Conservation (phyloP, 2,329 filamentous ascomycete species). For the Xylariales sp. region DNA sequence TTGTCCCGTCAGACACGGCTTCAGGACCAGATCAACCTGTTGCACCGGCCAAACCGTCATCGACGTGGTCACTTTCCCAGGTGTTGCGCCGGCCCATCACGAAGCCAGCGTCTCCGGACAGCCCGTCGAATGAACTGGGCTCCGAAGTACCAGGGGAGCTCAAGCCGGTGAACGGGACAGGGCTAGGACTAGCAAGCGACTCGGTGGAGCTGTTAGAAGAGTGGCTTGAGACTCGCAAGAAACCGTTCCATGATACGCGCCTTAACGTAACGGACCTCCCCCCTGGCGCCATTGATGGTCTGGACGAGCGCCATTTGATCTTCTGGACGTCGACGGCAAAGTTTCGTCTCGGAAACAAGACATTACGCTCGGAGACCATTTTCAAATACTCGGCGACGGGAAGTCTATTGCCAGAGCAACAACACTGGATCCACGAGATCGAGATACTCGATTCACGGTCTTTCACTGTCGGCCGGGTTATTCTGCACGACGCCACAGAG, state of each 20-base stretch:
- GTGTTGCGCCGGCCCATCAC: not conserved
- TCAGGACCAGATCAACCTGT: not conserved
- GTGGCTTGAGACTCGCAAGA: not conserved
- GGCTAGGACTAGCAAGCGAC: constrained; percentile 1
- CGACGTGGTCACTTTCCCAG: constrained; percentile 1
- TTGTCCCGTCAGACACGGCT: not conserved
- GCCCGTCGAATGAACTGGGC: not conserved
- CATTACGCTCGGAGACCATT: constrained; percentile 1
- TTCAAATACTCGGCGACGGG: constrained; percentile 1
- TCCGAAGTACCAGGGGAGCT: not conserved
- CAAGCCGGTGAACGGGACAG: constrained; percentile 2
- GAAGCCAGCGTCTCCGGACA: constrained; percentile 1
- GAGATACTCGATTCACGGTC: constrained; percentile 1
- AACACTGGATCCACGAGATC: constrained; percentile 3
- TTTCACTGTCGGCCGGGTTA: not conserved
- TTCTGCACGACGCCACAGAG: constrained; percentile 1
- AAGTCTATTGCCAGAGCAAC: not conserved
- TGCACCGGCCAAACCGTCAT: not conserved
- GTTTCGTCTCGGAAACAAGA: constrained; percentile 3
- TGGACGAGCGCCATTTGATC: constrained; percentile 1
- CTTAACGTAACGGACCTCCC: not conserved
- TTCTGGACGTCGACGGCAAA: constrained; percentile 1
- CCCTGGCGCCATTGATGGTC: not conserved
- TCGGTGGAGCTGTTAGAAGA: not conserved
- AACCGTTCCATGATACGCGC: not conserved